Evolutionary conservation across 306 rosid genomes (phyloP), one percentile per base, ranked within the genome.

Genomic region (Macrotyloma uniflorum): DNA sequence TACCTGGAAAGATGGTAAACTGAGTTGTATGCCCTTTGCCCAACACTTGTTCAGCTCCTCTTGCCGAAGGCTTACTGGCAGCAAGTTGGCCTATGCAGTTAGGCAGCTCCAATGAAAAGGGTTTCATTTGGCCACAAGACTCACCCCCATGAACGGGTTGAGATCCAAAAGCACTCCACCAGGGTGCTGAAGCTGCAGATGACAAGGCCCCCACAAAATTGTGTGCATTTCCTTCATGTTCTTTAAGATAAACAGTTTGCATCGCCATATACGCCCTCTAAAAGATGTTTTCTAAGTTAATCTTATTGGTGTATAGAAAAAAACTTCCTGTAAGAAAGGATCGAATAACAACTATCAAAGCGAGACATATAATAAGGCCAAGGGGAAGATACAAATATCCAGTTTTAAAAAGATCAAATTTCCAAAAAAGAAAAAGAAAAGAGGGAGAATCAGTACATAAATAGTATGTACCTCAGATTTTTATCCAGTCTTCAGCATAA

Each of bases 1-100:
- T 88, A 94, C 98, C 98, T 71, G 93, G 86, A 84, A 89, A 90
- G 75, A 94, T 84, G 26, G 94, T 74, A 79, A 94, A 92, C 75
- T 87, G 93, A 69, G 86, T 85, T 32, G 77, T 74, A 54, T 84
- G 87, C 59, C 89, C 86, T 89, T 84, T 92, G 8, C 84, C 90
- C 2, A 71, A 62, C 71, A 86, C 83, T 43, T 82, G 93, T 73
- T 87, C 93, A 70, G 78, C 54, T 65, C 87, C 88, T 78, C 89
- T 81, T 54, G 76, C 88, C 0, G 85, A 76, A 24, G 76, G 83
- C 86, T 86, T 91, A 61, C 24, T 66, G 54, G 82, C 74, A 80
- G 59, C 79, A 71, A 87, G 67, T 80, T 90, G 93, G 81, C 85
- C 89, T 63, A 80, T 20, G 71, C 96, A 75, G 55, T 64, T 61